phyloP scores from a whole-genome alignment of 2,329 filamentous ascomycete genomes.

The Aspergillus awamori region DNA sequence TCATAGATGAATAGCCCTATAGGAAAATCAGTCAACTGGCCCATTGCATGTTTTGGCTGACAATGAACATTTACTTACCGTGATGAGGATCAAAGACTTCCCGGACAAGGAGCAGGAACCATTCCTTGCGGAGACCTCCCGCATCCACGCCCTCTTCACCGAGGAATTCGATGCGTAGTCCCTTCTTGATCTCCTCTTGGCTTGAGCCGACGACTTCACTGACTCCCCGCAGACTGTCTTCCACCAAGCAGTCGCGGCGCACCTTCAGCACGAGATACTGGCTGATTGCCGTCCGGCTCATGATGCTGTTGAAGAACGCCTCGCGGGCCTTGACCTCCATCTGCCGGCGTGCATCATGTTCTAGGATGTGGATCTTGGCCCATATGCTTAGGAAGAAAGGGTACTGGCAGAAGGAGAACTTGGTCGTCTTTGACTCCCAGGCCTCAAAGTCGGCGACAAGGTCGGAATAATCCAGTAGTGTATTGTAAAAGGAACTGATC shows the following conservation, averaged over 20 bases:
- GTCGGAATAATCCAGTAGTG: constrained; percentile 82
- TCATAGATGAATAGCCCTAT: constrained; percentile 89
- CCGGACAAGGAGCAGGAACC: constrained; percentile 84
- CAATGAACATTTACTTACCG: constrained; percentile 57
- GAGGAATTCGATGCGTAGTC: constrained; percentile 78
- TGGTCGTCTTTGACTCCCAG: constrained; percentile 75
- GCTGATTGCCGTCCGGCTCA: constrained; percentile 71
- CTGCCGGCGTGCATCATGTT: constrained; percentile 83
- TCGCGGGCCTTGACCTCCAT: constrained; percentile 88
- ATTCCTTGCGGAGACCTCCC: constrained; percentile 87
- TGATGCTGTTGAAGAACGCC: constrained; percentile 87
- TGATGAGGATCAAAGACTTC: constrained; percentile 91
- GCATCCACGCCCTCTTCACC: constrained; percentile 92
- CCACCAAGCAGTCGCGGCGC: constrained; percentile 80
- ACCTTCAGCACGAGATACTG: constrained; percentile 78
- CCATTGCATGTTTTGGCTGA: neutral
- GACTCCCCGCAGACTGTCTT: constrained; percentile 82
- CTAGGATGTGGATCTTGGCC: constrained; percentile 87
- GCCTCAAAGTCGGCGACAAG: constrained; percentile 82
- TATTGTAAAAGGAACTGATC: constrained; percentile 85
- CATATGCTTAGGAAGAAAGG: constrained; percentile 90
- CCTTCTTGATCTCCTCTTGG: constrained; percentile 87
- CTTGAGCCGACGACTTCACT: constrained; percentile 81
- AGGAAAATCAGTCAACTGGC: constrained; percentile 5
- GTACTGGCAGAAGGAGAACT: constrained; percentile 89